Evolutionary conservation across 106 monocot genomes (phyloP).

Genomic region (Xerophyta viscosa): DNA sequence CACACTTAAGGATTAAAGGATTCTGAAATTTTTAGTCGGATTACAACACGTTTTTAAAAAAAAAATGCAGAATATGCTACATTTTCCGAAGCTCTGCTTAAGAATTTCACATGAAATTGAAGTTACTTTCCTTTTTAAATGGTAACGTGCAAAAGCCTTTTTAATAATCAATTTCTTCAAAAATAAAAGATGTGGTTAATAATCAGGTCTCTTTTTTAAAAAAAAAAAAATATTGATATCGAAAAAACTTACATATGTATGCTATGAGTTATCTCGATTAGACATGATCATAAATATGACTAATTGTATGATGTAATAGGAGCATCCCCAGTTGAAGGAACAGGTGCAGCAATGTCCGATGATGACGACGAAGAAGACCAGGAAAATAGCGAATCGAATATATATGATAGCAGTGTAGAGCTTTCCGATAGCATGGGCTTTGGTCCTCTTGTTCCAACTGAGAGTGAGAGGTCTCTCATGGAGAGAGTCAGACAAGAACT

Average conservation of each 20-base stretch:
- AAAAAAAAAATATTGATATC: too few species aligned
- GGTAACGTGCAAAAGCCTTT: too few species aligned
- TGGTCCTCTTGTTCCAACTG: slow-evolving; percentile 86
- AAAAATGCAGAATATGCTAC: too few species aligned
- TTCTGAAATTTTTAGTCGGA: too few species aligned
- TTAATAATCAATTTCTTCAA: too few species aligned
- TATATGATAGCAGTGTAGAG: slow-evolving; percentile 70
- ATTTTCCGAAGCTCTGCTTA: too few species aligned
- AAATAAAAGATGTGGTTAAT: too few species aligned
- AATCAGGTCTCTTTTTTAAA: too few species aligned
- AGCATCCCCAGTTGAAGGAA: slow-evolving; percentile 81
- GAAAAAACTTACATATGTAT: neutral
- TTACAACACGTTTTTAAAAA: too few species aligned
- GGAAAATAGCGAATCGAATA: slow-evolving; percentile 74
- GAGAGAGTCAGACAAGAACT: slow-evolving; percentile 89
- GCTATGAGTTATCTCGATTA: neutral
- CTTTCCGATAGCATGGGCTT: slow-evolving; percentile 73
- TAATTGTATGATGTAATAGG: slow-evolving; percentile 29
- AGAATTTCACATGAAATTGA: too few species aligned
- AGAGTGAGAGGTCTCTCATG: slow-evolving; percentile 90
- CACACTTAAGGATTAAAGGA: neutral
- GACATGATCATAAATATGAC: neutral
- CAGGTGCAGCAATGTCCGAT: slow-evolving; percentile 96
- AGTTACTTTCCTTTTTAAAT: too few species aligned
- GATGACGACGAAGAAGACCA: slow-evolving; percentile 96